Conservation (phyloP, 2,329 filamentous ascomycete species). For the Rachicladosporium sp. region DNA sequence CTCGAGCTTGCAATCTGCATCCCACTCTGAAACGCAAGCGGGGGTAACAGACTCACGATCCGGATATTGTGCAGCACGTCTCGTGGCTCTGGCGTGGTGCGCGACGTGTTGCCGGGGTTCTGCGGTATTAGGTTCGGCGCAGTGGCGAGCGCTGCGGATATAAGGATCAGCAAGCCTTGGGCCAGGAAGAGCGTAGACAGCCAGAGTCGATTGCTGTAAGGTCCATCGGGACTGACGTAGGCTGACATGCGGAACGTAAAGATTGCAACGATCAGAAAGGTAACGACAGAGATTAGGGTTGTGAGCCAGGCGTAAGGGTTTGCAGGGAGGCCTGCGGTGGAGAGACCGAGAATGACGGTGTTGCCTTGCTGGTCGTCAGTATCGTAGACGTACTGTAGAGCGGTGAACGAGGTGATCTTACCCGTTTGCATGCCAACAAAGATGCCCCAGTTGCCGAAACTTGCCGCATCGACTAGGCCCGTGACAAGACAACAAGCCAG, state of each 20-base stretch:
- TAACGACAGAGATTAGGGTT: slow-evolving; percentile 40
- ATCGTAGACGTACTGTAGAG: no score
- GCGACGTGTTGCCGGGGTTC: slow-evolving; percentile 25
- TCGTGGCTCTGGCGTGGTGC: slow-evolving; percentile 13
- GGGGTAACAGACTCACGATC: slow-evolving; percentile 32
- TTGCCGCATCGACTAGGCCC: slow-evolving; percentile 35
- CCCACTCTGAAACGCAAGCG: slow-evolving; percentile 42
- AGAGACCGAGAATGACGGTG: slow-evolving; percentile 51
- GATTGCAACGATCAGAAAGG: slow-evolving; percentile 44
- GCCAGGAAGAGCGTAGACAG: slow-evolving; percentile 40
- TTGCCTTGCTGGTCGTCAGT: slow-evolving; percentile 33
- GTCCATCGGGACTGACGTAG: slow-evolving; percentile 25
- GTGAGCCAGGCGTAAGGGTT: slow-evolving; percentile 43
- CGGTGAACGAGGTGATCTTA: no score
- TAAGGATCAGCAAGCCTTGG: slow-evolving; percentile 39
- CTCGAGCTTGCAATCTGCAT: slow-evolving; percentile 42
- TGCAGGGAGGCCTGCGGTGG: slow-evolving; percentile 40
- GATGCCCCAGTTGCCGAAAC: slow-evolving; percentile 37
- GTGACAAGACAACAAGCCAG: slow-evolving; percentile 35
- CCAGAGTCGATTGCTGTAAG: slow-evolving; percentile 19
- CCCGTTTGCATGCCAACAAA: slow-evolving; percentile 44
- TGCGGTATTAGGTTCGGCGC: slow-evolving; percentile 30
- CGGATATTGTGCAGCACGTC: slow-evolving; percentile 26
- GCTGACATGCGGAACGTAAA: slow-evolving; percentile 28
- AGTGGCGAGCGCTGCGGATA: slow-evolving; percentile 42